phyloP scores from a whole-genome alignment of 495 filamentous ascomycete genomes.

The Tuber aestivum region DNA sequence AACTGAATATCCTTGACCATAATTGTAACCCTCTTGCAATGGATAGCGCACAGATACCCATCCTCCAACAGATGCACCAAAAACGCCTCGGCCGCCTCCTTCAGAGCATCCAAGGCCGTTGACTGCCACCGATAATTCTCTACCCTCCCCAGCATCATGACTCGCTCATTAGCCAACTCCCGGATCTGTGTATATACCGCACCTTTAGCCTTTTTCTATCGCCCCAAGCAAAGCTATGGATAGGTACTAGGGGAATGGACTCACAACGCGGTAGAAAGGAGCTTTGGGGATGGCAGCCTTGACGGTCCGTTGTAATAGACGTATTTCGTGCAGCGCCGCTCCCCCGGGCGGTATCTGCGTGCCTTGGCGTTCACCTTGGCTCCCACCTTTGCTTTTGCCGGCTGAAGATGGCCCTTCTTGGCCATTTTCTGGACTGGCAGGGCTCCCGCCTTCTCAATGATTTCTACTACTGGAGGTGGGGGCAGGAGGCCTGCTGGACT shows the following conservation, averaged over 20 bases:
- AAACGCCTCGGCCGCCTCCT: conserved; percentile 87
- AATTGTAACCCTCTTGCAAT: conserved; percentile 90
- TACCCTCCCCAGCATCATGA: conserved; percentile 44
- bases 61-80: conserved; percentile 89
- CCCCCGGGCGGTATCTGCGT: conserved; percentile 60
- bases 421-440: neutral
- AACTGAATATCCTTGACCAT: conserved; percentile 94
- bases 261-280: conserved; percentile 62
- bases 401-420: neutral
- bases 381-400: neutral
- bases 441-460: neutral
- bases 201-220: neutral
- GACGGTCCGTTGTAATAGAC: conserved; percentile 59
- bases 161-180: conserved; percentile 61
- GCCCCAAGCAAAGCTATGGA: no score
- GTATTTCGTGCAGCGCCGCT: conserved; percentile 63
- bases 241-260: conserved; percentile 7
- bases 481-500: neutral
- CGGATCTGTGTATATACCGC: conserved; percentile 57
- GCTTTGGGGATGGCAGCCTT: conserved; percentile 59
- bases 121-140: conserved; percentile 78
- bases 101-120: conserved; percentile 76
- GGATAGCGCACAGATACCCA: conserved; percentile 86
- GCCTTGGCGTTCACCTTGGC: neutral
- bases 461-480: neutral